Conservation (phyloP, 2,329 filamentous ascomycete genomes). For the Sporothrix sp. region DNA sequence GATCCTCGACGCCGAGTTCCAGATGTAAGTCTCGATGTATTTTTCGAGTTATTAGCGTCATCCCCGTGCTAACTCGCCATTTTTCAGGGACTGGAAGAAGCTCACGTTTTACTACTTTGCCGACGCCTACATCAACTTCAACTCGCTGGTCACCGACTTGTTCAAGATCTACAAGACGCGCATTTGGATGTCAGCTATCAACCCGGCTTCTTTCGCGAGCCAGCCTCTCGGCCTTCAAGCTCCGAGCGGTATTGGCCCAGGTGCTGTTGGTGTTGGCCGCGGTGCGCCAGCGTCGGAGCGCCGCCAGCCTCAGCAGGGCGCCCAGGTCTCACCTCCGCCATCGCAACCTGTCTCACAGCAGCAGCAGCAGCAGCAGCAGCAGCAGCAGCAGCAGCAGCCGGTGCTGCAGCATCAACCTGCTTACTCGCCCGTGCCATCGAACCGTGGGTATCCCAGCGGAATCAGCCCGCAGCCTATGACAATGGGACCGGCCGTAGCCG, state of each 20-base stretch:
- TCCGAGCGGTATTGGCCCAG: constrained; percentile 56
- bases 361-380: constrained; percentile 10
- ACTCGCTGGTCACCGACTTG: constrained; percentile 88
- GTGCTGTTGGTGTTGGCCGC: constrained; percentile 51
- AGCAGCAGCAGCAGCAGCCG: constrained; percentile 8
- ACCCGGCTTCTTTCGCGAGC: constrained; percentile 87
- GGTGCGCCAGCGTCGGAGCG: constrained; percentile 38
- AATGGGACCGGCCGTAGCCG: not conserved
- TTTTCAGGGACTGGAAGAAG: constrained; percentile 88
- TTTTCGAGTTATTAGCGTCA: not conserved
- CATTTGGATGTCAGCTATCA: constrained; percentile 99
- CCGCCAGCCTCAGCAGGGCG: constrained; percentile 24
- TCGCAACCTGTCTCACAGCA: not conserved
- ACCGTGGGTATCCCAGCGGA: constrained; percentile 17
- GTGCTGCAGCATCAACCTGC: constrained; percentile 5
- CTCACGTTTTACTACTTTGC: constrained; percentile 99
- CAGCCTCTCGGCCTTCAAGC: constrained; percentile 63
- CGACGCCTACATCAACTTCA: constrained; percentile 98
- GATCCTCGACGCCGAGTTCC: constrained; percentile 95
- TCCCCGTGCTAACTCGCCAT: constrained; percentile 20
- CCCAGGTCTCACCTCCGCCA: constrained; percentile 4
- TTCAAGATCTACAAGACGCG: constrained; percentile 99
- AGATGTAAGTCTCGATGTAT: constrained; percentile 58
- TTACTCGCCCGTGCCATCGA: constrained; percentile 1
- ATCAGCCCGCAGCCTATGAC: constrained; percentile 12